A percentile compares a stretch with the other conserved stretches of the same genome.
Conservation (phyloP, 2,329 filamentous ascomycete genomes). For the Alternaria ethzedia region DNA sequence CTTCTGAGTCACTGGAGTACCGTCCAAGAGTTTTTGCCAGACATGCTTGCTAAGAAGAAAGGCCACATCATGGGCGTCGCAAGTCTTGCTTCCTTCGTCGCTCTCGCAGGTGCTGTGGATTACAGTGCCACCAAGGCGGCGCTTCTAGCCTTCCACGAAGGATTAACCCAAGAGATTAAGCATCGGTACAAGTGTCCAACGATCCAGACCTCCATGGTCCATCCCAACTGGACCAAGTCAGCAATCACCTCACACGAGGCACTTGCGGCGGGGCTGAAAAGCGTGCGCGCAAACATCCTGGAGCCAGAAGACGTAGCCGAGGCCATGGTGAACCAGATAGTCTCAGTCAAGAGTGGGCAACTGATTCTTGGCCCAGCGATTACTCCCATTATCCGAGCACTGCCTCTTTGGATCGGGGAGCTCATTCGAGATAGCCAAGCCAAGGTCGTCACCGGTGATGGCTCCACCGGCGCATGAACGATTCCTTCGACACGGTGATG, state of each 20-base stretch:
- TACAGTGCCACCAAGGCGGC: constrained; percentile 46
- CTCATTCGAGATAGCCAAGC: constrained; percentile 39
- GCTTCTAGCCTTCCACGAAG: constrained; percentile 43
- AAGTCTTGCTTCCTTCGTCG: constrained; percentile 43
- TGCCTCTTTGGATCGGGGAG: constrained; percentile 46
- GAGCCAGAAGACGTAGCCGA: constrained; percentile 50
- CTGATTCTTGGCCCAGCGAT: constrained; percentile 46
- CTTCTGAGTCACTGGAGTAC: constrained; percentile 47
- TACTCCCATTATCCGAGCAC: constrained; percentile 31
- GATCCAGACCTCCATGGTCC: constrained; percentile 53
- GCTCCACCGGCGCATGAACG: constrained; percentile 24
- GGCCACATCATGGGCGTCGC: constrained; percentile 47
- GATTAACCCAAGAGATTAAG: constrained; percentile 50
- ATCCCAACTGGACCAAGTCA: constrained; percentile 52
- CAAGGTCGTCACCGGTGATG: constrained; percentile 34
- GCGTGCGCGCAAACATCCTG: constrained; percentile 41
- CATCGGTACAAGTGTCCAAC: constrained; percentile 51
- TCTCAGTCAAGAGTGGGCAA: constrained; percentile 50
- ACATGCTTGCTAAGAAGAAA: constrained; percentile 46
- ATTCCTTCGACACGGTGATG: constrained; percentile 4
- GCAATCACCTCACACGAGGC: constrained; percentile 41
- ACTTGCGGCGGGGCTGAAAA: constrained; percentile 41
- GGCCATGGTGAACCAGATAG: constrained; percentile 53
- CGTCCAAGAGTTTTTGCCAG: constrained; percentile 47
- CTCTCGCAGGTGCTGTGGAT: constrained; percentile 42